phyloP scores from a whole-genome alignment of 148 eudicot genomes.

The Pouteria glomerata region DNA sequence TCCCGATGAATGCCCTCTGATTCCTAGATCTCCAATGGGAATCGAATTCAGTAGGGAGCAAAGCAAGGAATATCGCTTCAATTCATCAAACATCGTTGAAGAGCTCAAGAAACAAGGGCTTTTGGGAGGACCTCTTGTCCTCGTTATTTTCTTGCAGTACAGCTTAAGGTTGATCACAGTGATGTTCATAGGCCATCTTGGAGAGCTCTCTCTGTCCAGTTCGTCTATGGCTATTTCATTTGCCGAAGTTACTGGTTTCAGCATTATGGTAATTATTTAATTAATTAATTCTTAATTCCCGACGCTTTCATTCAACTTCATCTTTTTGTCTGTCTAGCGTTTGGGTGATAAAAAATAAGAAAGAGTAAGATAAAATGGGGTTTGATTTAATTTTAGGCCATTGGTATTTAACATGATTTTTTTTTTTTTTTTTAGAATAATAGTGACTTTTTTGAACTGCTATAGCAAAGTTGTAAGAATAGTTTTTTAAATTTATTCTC shows the following conservation, averaged over 20 bases:
- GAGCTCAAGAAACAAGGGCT: background rate
- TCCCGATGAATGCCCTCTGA: background rate
- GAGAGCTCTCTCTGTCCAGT: conserved; percentile 7
- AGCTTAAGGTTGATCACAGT: background rate
- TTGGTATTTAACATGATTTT: too few relatives aligned
- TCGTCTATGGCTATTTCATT: conserved; percentile 3
- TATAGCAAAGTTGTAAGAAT: too few relatives aligned
- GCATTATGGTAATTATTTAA: background rate
- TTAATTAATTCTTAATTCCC: background rate
- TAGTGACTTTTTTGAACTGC: too few relatives aligned
- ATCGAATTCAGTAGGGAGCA: background rate
- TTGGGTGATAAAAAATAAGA: too few relatives aligned
- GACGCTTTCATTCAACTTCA: background rate
- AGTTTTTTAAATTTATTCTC: too few relatives aligned
- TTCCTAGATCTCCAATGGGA: background rate
- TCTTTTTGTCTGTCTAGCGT: background rate
- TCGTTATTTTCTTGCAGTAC: conserved; percentile 3
- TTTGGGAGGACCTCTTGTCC: background rate
- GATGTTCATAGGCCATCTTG: conserved; percentile 7
- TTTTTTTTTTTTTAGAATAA: too few relatives aligned
- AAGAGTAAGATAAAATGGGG: too few relatives aligned
- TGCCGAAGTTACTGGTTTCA: background rate
- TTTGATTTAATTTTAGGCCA: too few relatives aligned
- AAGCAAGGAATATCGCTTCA: background rate
- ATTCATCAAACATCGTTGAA: too few relatives aligned